Evolutionary conservation across 352 stramenopile species (phyloP).

Genomic region (Globisporangium takayamanum): DNA sequence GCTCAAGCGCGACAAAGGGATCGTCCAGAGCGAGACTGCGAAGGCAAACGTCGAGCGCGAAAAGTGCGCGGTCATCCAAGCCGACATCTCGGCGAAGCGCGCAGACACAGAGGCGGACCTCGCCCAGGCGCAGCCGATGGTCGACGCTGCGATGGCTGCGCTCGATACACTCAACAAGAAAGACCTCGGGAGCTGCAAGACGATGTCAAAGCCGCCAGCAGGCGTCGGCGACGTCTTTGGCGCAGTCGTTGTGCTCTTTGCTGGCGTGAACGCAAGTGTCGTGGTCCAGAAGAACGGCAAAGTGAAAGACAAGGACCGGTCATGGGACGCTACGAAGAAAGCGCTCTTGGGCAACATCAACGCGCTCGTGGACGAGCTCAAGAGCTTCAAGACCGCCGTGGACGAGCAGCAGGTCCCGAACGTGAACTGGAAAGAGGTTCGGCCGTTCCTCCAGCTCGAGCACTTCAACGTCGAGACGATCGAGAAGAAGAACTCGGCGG

Average conservation of each 20-base stretch:
- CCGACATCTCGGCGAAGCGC: constrained; percentile 89
- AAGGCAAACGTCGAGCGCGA: constrained; percentile 88
- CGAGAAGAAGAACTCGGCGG: constrained; percentile 79
- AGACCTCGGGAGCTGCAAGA: constrained; percentile 89
- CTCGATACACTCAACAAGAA: constrained; percentile 89
- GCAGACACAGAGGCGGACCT: constrained; percentile 73
- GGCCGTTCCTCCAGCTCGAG: constrained; percentile 68
- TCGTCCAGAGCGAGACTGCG: constrained; percentile 90
- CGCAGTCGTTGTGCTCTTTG: constrained; percentile 71
- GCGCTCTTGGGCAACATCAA: constrained; percentile 90
- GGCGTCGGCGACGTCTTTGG: constrained; percentile 86
- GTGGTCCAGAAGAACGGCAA: constrained; percentile 91
- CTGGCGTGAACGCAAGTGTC: constrained; percentile 61
- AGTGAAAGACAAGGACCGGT: constrained; percentile 91
- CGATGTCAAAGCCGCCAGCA: constrained; percentile 86
- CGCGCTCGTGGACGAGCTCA: constrained; percentile 90
- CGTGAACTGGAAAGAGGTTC: constrained; percentile 79
- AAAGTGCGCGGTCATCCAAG: constrained; percentile 89
- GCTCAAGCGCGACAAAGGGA: constrained; percentile 87
- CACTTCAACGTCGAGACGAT: constrained; percentile 80
- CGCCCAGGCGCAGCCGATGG: constrained; percentile 64
- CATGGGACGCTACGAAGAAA: constrained; percentile 93
- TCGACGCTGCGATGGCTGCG: constrained; percentile 85
- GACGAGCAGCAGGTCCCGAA: constrained; percentile 65
- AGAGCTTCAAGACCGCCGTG: constrained; percentile 66